Evolutionary conservation across 352 stramenopile genomes (phyloP).

Genomic region (Phytophthora pinifolia): DNA sequence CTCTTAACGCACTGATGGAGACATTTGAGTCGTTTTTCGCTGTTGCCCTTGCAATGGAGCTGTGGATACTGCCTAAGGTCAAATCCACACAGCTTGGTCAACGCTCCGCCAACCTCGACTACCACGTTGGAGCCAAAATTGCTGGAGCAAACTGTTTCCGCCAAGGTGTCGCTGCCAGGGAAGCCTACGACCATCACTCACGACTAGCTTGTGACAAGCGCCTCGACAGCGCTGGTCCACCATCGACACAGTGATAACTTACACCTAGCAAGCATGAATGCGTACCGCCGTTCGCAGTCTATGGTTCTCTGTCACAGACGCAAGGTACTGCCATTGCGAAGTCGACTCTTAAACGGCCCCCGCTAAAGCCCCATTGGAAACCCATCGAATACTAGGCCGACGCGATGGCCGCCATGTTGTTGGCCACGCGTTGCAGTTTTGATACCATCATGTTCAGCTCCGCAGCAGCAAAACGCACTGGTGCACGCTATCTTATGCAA

Average conservation of each 20-base stretch:
- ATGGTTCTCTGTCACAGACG: background rate
- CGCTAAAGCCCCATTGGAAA: background rate
- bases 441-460: background rate
- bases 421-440: background rate
- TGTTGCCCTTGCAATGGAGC: background rate
- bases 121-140: background rate
- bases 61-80: constrained; percentile 8
- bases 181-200: constrained; percentile 7
- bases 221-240: too few relatives aligned
- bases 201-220: background rate
- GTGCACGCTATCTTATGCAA: constrained; percentile 5
- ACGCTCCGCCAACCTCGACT: background rate
- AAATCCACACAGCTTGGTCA: too few relatives aligned
- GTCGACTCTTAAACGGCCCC: background rate
- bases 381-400: too few relatives aligned
- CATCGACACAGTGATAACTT: background rate
- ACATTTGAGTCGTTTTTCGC: background rate
- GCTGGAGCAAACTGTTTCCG: background rate
- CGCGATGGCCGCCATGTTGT: too few relatives aligned
- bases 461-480: constrained; percentile 14
- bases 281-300: background rate
- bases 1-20: background rate
- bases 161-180: background rate
- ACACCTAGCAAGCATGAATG: background rate
- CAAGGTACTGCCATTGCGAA: background rate